Evolutionary conservation across 2,329 filamentous ascomycete species (phyloP).

Genomic region (Trichoderma sp.): DNA sequence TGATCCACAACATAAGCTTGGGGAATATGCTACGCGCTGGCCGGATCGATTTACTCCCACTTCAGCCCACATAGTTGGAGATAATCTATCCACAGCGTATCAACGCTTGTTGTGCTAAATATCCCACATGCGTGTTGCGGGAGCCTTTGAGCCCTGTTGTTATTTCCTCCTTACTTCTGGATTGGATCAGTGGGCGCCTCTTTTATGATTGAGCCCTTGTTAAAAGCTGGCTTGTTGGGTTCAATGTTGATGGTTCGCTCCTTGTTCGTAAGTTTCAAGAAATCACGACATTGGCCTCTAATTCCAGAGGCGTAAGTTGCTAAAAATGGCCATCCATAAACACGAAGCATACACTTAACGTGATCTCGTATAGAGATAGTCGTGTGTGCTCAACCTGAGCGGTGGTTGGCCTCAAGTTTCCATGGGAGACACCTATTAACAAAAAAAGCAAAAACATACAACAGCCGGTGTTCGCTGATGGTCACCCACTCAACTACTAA

Average conservation of each 20-base stretch:
- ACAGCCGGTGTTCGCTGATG: no score
- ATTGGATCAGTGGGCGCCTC: background rate
- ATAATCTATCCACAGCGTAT: background rate
- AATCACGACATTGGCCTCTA: fast-evolving
- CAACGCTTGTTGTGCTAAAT: background rate
- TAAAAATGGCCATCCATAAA: background rate
- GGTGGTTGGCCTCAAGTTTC: no score
- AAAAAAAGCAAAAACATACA: no score
- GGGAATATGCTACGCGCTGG: background rate
- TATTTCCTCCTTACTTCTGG: background rate
- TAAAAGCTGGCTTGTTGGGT: background rate
- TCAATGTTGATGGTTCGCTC: background rate
- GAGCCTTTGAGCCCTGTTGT: background rate
- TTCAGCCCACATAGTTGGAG: background rate
- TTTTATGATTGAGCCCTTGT: background rate
- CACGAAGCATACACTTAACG: background rate
- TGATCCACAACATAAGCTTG: background rate
- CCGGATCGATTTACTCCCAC: background rate
- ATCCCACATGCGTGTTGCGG: background rate
- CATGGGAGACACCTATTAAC: no score
- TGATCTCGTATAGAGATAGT: background rate
- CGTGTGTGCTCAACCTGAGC: background rate
- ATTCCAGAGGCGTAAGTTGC: background rate
- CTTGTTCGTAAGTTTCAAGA: background rate
- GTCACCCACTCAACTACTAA: no score